These are phyloP conservation scores for Calcarisporium arbuscula DNA, from an alignment of 2,329 filamentous ascomycete species.

Conservation along the genomic window DNA sequence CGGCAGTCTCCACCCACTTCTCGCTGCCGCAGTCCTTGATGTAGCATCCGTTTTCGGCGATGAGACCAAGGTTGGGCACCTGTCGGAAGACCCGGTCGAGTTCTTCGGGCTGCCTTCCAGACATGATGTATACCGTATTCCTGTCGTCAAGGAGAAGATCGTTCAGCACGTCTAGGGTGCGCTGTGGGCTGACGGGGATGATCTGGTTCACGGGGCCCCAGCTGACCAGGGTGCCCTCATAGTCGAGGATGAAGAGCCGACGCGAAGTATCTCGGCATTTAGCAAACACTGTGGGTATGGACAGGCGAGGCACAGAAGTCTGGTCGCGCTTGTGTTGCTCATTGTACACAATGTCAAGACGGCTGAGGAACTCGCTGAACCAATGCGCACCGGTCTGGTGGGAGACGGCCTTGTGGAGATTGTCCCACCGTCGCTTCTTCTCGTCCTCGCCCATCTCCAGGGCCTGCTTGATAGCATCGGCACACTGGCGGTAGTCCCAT, in stretches of 20 bases:
- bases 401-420: constrained; percentile 66
- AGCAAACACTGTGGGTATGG: constrained; percentile 55
- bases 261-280: constrained; percentile 61
- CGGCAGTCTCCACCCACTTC: constrained; percentile 72
- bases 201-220: constrained; percentile 81
- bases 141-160: constrained; percentile 73
- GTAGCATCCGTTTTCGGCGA: constrained; percentile 93
- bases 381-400: constrained; percentile 81
- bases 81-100: constrained; percentile 80
- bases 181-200: constrained; percentile 75
- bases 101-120: constrained; percentile 77
- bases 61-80: constrained; percentile 77
- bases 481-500: constrained; percentile 88
- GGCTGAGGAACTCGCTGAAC: constrained; percentile 68
- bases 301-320: constrained; percentile 79
- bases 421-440: constrained; percentile 67
- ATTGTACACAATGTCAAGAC: constrained; percentile 69
- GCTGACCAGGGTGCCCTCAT: constrained; percentile 85
- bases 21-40: constrained; percentile 63
- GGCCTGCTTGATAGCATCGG: constrained; percentile 76
- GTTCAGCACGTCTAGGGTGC: constrained; percentile 75
- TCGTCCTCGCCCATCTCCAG: constrained; percentile 74
- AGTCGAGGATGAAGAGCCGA: constrained; percentile 84
- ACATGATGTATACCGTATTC: constrained; percentile 93
- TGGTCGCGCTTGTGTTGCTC: constrained; percentile 82